These are phyloP conservation scores for Phoenix dactylifera DNA, from an alignment of 176 grass and related monocot species.

Conservation along the genomic window DNA sequence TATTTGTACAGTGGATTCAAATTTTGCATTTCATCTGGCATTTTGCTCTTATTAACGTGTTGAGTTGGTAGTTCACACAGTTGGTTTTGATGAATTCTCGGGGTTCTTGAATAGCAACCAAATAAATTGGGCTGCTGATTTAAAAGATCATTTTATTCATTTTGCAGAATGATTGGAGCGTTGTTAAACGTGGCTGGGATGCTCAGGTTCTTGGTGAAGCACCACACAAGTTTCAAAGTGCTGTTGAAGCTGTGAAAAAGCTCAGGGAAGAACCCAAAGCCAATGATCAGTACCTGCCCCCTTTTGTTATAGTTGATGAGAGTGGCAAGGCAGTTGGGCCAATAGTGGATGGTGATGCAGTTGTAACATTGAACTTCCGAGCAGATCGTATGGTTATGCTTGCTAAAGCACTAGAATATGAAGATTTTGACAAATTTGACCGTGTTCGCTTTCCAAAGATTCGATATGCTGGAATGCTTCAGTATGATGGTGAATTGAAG, in stretches of 20 bases:
- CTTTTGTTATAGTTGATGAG: constrained; percentile 94
- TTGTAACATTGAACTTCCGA: constrained; percentile 91
- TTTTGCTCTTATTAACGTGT: too few species aligned
- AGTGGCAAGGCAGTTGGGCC: constrained; percentile 79
- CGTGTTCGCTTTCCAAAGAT: constrained; percentile 85
- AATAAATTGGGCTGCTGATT: too few species aligned
- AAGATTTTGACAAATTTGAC: constrained; percentile 88
- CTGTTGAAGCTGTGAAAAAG: constrained; percentile 89
- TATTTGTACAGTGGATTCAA: too few species aligned
- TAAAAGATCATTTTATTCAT: not conserved
- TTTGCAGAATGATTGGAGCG: constrained; percentile 85
- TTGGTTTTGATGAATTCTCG: too few species aligned
- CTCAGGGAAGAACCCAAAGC: constrained; percentile 54
- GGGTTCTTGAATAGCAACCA: too few species aligned
- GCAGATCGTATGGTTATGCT: constrained; percentile 97
- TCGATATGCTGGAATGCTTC: constrained; percentile 88
- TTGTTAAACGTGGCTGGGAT: constrained; percentile 97
- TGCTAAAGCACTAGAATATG: constrained; percentile 86
- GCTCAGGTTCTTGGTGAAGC: constrained; percentile 97
- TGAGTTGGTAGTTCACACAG: too few species aligned
- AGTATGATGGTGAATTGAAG: constrained; percentile 89
- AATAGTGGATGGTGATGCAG: constrained; percentile 88
- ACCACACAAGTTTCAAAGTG: constrained; percentile 67
- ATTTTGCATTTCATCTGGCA: too few species aligned
- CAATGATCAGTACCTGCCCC: constrained; percentile 82